Evolutionary conservation across 2,329 filamentous ascomycete species (phyloP), one percentile per base, ranked within the genome.

Genomic region (Coniochaeta hoffmannii): DNA sequence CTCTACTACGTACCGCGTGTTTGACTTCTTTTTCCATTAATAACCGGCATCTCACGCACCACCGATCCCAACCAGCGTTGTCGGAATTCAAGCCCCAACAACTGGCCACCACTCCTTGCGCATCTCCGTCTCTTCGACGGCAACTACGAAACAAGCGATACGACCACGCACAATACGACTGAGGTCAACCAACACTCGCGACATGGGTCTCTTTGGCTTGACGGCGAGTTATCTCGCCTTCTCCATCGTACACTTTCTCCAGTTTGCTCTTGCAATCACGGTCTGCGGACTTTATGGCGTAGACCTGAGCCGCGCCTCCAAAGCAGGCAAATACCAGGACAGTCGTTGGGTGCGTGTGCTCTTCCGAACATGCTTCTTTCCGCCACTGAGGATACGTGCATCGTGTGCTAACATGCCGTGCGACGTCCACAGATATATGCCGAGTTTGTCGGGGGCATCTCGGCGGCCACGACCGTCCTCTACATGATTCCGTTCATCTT

Each of bases 221-320:
- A 65, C 73, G 19, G 54, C 70, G 64, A 73, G 75, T 68, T 82
- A 81, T 60, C 62, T 85, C 62, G 65, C 76, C 61, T 87, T 87
- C 65, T 73, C 78, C 24, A 61, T 79, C 60, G 72, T 91, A n/a
- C 88, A 92, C 67, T 77, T 92, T 68, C 71, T 86, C 58, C 89
- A 93, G 65, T 86, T 96, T 65, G 79, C 88, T 56, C 78, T 95
- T 60, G 89, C 85, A 14, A 72, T 96, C 56, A 81, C 87, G 1
- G 87, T 94, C 55, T 85, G 87, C 60, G 91, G 88, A 1, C 81
- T 96, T 19, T 96, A 94, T 61, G 88, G 85, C 34, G 71, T 78
- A 24, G 88, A 93, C 65, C 72, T 94, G 6, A 71, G 82, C 58
- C 69, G 71, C 22, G 81, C 83, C 1, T 67, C 73, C 35, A 71